Evolutionary conservation across 2,329 filamentous ascomycete genomes (phyloP).

Genomic region (Calonectria honghensis): DNA sequence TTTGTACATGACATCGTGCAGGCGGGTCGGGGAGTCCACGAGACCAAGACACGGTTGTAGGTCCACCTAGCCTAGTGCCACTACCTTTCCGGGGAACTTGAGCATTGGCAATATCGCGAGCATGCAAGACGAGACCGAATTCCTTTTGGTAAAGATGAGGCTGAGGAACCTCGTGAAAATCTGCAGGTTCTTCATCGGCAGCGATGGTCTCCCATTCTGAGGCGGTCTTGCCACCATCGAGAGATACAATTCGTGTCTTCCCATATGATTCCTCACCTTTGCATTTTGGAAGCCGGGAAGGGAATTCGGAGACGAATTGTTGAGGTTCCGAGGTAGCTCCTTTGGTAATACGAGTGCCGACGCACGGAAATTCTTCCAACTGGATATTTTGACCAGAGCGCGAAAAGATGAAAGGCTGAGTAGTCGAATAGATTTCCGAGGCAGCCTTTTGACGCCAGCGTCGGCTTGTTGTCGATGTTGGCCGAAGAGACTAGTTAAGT

Average conservation of each 20-base stretch:
- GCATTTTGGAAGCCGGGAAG: slow-evolving; percentile 31
- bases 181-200: slow-evolving; percentile 52
- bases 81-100: slow-evolving; percentile 22
- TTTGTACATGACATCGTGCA: slow-evolving; percentile 36
- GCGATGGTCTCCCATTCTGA: slow-evolving; percentile 59
- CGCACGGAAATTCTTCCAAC: slow-evolving; percentile 43
- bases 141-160: slow-evolving; percentile 43
- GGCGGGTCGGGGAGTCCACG: slow-evolving; percentile 37
- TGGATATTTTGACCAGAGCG: slow-evolving; percentile 37
- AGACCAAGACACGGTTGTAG: slow-evolving; percentile 31
- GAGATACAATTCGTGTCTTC: slow-evolving; percentile 19
- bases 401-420: slow-evolving; percentile 29
- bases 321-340: slow-evolving; percentile 33
- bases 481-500: slow-evolving; percentile 31
- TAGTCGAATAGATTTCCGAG: slow-evolving; percentile 24
- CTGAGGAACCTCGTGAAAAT: slow-evolving; percentile 31
- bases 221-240: slow-evolving; percentile 46
- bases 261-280: neutral
- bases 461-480: slow-evolving; percentile 10
- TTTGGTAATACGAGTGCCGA: slow-evolving; percentile 29
- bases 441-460: slow-evolving; percentile 2
- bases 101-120: slow-evolving; percentile 33
- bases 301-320: slow-evolving; percentile 46
- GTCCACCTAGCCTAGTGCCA: slow-evolving; percentile 32
- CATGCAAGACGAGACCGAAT: slow-evolving; percentile 40